Conservation (phyloP, 345 rosid genomes). For the Citrus medica region DNA sequence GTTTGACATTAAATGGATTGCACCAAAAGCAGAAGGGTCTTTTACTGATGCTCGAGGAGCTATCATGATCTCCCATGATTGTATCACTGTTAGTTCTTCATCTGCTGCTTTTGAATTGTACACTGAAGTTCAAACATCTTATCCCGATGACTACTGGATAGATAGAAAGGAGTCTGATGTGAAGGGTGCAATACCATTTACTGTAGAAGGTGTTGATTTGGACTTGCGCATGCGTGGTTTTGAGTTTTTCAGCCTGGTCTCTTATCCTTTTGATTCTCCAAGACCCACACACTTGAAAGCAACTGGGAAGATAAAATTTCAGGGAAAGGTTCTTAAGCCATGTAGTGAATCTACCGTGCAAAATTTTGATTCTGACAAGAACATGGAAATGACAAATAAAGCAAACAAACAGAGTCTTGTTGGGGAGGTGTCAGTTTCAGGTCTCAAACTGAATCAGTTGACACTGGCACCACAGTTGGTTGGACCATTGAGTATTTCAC, state of each 20-base stretch:
- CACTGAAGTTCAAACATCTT: conserved; percentile 74
- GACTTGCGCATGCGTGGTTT: conserved; percentile 94
- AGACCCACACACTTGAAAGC: conserved; percentile 92
- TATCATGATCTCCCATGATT: conserved; percentile 86
- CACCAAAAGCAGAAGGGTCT: conserved; percentile 98
- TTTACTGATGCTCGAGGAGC: conserved; percentile 97
- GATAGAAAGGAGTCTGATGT: conserved; percentile 36
- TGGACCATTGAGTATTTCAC: conserved; percentile 79
- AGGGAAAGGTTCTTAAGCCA: conserved; percentile 64
- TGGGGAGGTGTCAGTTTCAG: conserved; percentile 82
- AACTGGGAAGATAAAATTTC: conserved; percentile 88
- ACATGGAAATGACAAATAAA: conserved; percentile 24
- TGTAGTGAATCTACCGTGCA: conserved; percentile 22
- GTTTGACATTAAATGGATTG: conserved; percentile 94
- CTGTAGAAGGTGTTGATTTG: conserved; percentile 86
- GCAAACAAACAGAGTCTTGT: conserved; percentile 46
- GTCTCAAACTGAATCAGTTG: conserved; percentile 92
- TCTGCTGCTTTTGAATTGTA: conserved; percentile 83
- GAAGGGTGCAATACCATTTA: conserved; percentile 52
- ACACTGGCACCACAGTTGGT: conserved; percentile 87
- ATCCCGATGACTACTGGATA: conserved; percentile 55
- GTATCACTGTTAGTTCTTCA: conserved; percentile 72
- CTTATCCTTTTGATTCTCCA: conserved; percentile 94
- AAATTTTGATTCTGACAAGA: conserved; percentile 27
- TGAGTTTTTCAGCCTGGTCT: conserved; percentile 86